phyloP scores from a whole-genome alignment of 768 basidiomycete genomes.

The Russula griseocarnosa region DNA sequence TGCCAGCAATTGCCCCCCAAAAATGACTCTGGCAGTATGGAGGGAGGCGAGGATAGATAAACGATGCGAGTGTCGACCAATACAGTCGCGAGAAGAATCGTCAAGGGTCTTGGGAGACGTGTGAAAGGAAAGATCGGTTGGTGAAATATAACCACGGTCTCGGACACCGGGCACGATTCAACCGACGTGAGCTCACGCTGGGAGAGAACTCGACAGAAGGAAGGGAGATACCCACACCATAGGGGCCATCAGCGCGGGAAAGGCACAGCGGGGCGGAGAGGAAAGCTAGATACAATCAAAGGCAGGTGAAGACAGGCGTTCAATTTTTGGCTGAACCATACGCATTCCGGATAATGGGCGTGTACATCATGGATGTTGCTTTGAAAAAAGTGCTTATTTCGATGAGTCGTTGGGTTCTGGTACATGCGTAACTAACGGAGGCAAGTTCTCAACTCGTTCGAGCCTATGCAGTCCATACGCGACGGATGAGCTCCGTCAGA shows the following conservation, averaged over 20 bases:
- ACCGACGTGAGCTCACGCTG: conserved; percentile 49
- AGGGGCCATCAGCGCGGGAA: conserved; percentile 80
- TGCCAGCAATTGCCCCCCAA: conserved; percentile 27
- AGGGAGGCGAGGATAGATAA: conserved; percentile 26
- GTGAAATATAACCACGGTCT: conserved; percentile 54
- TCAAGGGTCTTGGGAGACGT: no score
- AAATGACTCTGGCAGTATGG: conserved; percentile 3
- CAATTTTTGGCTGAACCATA: background rate
- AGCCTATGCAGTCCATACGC: conserved; percentile 71
- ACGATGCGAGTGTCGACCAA: conserved; percentile 31
- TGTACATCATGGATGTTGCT: background rate
- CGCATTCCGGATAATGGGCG: background rate
- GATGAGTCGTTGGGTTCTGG: background rate
- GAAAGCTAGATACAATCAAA: background rate
- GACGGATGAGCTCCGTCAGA: conserved; percentile 77
- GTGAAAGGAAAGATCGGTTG: conserved; percentile 61
- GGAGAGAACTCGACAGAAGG: conserved; percentile 42
- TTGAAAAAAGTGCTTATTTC: background rate
- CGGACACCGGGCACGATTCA: conserved; percentile 58
- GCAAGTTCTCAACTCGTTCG: background rate
- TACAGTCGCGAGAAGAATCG: conserved; percentile 32
- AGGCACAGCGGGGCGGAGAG: no score
- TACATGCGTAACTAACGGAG: conserved; percentile 5
- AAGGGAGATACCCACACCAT: conserved; percentile 60
- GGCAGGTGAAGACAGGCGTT: background rate